These are phyloP conservation scores for Populus davidiana DNA, from an alignment of 345 rosid species.

Conservation along the genomic window DNA sequence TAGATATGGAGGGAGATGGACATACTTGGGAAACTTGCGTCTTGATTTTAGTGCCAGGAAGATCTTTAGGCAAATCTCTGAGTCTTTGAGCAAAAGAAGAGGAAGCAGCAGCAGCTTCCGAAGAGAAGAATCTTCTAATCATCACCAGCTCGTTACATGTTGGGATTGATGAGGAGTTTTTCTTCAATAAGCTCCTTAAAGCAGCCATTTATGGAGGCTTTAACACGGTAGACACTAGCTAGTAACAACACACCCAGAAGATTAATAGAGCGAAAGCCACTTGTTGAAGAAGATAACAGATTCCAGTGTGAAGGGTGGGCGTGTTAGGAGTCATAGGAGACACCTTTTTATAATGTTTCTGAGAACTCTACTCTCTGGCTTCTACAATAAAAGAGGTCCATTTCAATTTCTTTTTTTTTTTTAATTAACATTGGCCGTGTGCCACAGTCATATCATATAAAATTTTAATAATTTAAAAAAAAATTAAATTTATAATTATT, in stretches of 20 bases:
- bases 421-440: too few relatives aligned
- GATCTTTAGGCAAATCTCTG: slow-evolving; percentile 67
- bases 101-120: slow-evolving; percentile 32
- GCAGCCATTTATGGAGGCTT: slow-evolving; percentile 44
- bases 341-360: background rate
- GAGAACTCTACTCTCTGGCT: background rate
- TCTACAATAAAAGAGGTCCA: background rate
- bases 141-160: slow-evolving; percentile 14
- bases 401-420: too few relatives aligned
- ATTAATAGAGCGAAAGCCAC: background rate
- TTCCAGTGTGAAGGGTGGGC: background rate
- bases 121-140: slow-evolving; percentile 39
- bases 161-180: slow-evolving; percentile 19
- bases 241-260: background rate
- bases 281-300: background rate
- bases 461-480: too few relatives aligned
- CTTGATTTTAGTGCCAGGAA: slow-evolving; percentile 64
- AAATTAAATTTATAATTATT: too few relatives aligned
- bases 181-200: slow-evolving; percentile 40
- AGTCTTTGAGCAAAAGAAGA: slow-evolving; percentile 60
- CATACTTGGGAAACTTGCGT: slow-evolving; percentile 58
- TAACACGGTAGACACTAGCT: background rate
- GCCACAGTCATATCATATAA: too few relatives aligned
- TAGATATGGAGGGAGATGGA: background rate
- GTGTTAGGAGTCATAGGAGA: background rate